Conservation (phyloP, 371 early-diverging fungal species). For the Umbelopsis sp. region DNA sequence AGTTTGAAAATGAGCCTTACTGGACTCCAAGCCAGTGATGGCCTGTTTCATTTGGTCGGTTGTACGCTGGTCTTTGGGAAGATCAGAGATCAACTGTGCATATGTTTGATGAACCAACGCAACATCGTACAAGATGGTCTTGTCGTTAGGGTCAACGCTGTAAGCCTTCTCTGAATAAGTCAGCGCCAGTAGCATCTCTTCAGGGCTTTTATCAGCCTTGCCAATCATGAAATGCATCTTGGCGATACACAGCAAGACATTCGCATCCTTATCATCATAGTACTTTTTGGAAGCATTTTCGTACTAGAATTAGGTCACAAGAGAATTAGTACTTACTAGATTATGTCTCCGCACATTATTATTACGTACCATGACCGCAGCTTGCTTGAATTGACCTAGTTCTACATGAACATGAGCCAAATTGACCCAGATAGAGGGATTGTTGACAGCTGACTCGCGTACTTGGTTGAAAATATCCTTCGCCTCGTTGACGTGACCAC, state of each 20-base stretch:
- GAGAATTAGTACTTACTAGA: too few species aligned
- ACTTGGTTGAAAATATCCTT: slow-evolving; percentile 78
- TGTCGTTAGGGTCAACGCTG: slow-evolving; percentile 62
- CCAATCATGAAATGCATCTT: slow-evolving; percentile 82
- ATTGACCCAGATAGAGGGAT: slow-evolving; percentile 72
- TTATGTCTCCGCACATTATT: background rate
- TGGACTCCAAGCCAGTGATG: slow-evolving; percentile 57
- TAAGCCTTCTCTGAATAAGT: slow-evolving; percentile 60
- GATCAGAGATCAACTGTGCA: slow-evolving; percentile 79
- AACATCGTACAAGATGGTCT: slow-evolving; percentile 71
- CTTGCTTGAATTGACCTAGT: slow-evolving; percentile 70
- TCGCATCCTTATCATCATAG: slow-evolving; percentile 60
- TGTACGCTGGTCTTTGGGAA: slow-evolving; percentile 61
- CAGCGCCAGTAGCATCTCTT: slow-evolving; percentile 70
- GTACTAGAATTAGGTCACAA: slow-evolving; percentile 50
- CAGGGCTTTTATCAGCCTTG: slow-evolving; percentile 71
- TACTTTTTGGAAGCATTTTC: slow-evolving; percentile 62
- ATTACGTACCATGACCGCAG: slow-evolving; percentile 59
- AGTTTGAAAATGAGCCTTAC: slow-evolving; percentile 58
- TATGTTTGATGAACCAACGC: slow-evolving; percentile 86
- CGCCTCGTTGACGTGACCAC: slow-evolving; percentile 70
- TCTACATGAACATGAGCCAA: slow-evolving; percentile 81
- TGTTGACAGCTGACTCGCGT: slow-evolving; percentile 57
- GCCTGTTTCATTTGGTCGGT: slow-evolving; percentile 62
- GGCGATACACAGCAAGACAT: slow-evolving; percentile 71